Conservation (phyloP, 768 basidiomycete species). For the Cytidiella melzeri region DNA sequence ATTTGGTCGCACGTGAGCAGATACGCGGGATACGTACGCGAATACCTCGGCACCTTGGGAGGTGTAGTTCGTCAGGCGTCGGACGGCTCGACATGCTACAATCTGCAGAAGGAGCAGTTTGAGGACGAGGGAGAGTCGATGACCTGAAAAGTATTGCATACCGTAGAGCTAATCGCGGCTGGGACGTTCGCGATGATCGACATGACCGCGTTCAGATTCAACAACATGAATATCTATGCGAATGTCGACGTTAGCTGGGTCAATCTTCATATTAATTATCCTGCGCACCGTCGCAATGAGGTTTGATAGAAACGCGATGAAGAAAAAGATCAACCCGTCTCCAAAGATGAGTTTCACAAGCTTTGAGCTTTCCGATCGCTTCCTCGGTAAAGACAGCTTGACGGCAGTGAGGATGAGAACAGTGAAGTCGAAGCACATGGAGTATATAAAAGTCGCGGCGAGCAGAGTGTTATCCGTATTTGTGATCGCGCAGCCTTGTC, state of each 20-base stretch:
- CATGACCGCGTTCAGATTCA: constrained; percentile 64
- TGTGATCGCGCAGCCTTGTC: constrained; percentile 48
- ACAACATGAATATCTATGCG: constrained; percentile 52
- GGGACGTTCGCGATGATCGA: constrained; percentile 71
- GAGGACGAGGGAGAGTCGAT: not conserved
- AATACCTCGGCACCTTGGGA: constrained; percentile 42
- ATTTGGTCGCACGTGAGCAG: not conserved
- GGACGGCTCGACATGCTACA: constrained; percentile 57
- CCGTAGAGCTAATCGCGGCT: constrained; percentile 63
- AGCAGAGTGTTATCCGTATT: constrained; percentile 57
- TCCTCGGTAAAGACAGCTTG: constrained; percentile 40
- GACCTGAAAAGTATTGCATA: no score
- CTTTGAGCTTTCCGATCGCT: constrained; percentile 30
- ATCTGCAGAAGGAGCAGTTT: constrained; percentile 39
- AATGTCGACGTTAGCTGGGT: no score
- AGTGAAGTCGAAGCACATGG: constrained; percentile 66
- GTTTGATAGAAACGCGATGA: constrained; percentile 55
- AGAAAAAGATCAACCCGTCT: constrained; percentile 70
- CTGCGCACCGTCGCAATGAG: constrained; percentile 35
- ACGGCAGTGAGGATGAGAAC: constrained; percentile 55
- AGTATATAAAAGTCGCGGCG: constrained; percentile 68
- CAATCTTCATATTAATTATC: no score
- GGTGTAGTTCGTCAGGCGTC: constrained; percentile 56
- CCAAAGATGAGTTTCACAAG: constrained; percentile 61
- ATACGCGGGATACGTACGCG: constrained; percentile 34